Evolutionary conservation across 139 green algal genomes (phyloP).

Genomic region (Pleodorina starrii): DNA sequence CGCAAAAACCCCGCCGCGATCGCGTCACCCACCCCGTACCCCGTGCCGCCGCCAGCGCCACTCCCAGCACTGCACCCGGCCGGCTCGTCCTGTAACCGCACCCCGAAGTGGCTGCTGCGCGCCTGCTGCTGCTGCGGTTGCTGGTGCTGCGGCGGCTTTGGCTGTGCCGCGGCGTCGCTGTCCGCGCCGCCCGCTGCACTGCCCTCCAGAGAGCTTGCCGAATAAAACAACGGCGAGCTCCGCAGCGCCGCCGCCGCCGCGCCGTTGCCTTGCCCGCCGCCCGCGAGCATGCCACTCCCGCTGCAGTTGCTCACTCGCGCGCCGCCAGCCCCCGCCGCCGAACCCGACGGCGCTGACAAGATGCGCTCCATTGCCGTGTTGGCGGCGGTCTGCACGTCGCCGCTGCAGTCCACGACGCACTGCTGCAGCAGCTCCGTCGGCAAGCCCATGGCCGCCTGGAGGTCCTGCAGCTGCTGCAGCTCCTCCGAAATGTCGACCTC

Average conservation of each 20-base stretch:
- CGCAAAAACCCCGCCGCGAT: background rate
- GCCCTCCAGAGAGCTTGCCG: slow-evolving; percentile 22
- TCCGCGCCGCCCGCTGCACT: background rate
- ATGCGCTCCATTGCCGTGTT: slow-evolving; percentile 8
- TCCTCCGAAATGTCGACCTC: slow-evolving; percentile 65
- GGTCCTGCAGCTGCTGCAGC: slow-evolving; percentile 48
- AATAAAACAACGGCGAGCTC: slow-evolving; percentile 29
- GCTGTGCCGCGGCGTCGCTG: background rate
- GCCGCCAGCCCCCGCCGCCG: background rate
- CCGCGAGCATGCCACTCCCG: background rate
- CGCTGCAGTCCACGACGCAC: slow-evolving; percentile 51
- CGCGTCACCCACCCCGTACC: background rate
- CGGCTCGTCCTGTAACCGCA: slow-evolving; percentile 31
- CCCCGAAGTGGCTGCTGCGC: slow-evolving; percentile 30
- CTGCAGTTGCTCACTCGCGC: background rate
- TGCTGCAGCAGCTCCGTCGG: slow-evolving; percentile 45
- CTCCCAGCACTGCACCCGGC: background rate
- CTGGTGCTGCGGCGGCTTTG: background rate
- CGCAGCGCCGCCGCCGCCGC: background rate
- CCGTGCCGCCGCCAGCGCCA: background rate
- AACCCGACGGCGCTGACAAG: slow-evolving; percentile 2
- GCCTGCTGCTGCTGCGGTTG: background rate
- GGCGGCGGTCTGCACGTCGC: slow-evolving; percentile 57
- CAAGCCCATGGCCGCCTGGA: slow-evolving; percentile 24
- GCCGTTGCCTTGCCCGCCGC: background rate